These are phyloP conservation scores for Neofusicoccum kwambonambiense DNA, from an alignment of 2,329 filamentous ascomycete genomes.

Conservation along the genomic window DNA sequence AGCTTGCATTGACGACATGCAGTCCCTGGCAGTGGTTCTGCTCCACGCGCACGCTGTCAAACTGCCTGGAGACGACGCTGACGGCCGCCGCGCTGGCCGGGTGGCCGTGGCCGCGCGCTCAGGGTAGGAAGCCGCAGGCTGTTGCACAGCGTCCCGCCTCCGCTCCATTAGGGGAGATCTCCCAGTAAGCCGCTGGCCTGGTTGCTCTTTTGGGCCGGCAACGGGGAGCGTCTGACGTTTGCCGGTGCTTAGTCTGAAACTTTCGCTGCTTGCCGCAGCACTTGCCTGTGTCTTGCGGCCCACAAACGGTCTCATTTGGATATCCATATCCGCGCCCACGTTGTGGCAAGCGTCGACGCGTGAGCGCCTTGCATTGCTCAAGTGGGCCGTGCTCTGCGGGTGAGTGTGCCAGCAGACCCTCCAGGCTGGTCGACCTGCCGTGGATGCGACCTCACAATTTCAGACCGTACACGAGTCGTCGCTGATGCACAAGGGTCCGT, in stretches of 20 bases:
- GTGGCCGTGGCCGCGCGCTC: conserved; percentile 79
- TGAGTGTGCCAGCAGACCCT: conserved; percentile 30
- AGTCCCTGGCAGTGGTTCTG: conserved; percentile 98
- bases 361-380: conserved; percentile 54
- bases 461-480: not conserved
- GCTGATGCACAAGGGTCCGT: conserved; percentile 1
- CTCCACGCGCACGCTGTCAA: conserved; percentile 89
- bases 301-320: conserved; percentile 87
- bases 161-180: not conserved
- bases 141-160: conserved; percentile 8
- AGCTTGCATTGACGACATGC: conserved; percentile 69
- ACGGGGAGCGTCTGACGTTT: not conserved
- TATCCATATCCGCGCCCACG: conserved; percentile 60
- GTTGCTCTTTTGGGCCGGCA: conserved; percentile 10
- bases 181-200: conserved; percentile 12
- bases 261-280: conserved; percentile 73
- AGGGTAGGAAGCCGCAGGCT: not conserved
- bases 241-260: conserved; percentile 32
- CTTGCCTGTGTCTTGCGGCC: conserved; percentile 82
- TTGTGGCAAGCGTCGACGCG: conserved; percentile 46
- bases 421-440: not conserved
- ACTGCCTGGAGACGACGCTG: conserved; percentile 86
- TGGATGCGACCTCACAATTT: conserved; percentile 11
- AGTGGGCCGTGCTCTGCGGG: conserved; percentile 64
- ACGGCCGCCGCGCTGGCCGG: conserved; percentile 75